Evolutionary conservation across 495 filamentous ascomycete species (phyloP).

Genomic region (Aspergillus baeticus): DNA sequence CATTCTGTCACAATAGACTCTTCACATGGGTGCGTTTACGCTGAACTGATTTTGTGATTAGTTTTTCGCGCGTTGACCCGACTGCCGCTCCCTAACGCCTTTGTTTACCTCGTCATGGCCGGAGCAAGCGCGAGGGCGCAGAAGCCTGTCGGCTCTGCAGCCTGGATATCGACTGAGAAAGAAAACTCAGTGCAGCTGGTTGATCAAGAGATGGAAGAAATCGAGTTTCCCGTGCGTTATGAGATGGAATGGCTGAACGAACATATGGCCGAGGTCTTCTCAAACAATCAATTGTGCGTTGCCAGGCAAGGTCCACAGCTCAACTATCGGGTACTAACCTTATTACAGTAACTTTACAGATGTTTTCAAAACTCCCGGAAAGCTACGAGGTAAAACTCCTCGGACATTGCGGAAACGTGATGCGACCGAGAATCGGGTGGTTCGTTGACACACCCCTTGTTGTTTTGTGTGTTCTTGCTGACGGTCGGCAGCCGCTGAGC

Average conservation of each 20-base stretch:
- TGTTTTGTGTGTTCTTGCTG: slow-evolving; percentile 13
- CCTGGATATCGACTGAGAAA: slow-evolving; percentile 69
- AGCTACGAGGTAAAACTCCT: slow-evolving; percentile 90
- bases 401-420: slow-evolving; percentile 73
- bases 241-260: slow-evolving; percentile 96
- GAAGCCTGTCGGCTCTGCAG: slow-evolving; percentile 60
- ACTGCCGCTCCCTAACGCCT: slow-evolving; percentile 17
- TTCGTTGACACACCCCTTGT: slow-evolving; percentile 43
- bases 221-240: slow-evolving; percentile 82
- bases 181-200: slow-evolving; percentile 60
- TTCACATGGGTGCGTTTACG: slow-evolving; percentile 6
- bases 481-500: slow-evolving; percentile 65
- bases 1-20: background rate
- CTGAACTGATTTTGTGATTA: background rate
- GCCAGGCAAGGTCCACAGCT: slow-evolving; percentile 6
- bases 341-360: slow-evolving; percentile 75
- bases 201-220: slow-evolving; percentile 79
- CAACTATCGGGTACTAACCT: slow-evolving; percentile 32
- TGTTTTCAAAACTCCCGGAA: slow-evolving; percentile 94
- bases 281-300: slow-evolving; percentile 75
- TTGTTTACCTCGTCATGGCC: slow-evolving; percentile 51
- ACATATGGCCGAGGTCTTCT: slow-evolving; percentile 94
- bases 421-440: slow-evolving; percentile 63
- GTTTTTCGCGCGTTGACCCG: background rate
- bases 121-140: slow-evolving; percentile 45